Percentiles rank a stretch among this genome's conserved stretches.
Conservation (phyloP, 2,329 filamentous ascomycete species). For the Zalaria obscura region DNA sequence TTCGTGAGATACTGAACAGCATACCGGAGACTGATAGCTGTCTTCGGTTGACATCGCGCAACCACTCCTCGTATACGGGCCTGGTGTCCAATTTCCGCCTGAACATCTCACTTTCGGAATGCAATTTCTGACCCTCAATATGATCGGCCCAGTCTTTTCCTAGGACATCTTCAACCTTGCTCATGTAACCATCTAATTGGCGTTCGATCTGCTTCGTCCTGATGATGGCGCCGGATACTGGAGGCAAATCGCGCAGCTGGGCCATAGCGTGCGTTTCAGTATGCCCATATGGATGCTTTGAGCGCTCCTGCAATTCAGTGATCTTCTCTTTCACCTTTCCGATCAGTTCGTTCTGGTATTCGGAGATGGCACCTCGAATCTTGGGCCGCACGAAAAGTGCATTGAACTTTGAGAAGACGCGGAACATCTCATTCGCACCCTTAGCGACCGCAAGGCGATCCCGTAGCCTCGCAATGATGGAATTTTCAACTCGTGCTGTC, state of each 20-base stretch:
- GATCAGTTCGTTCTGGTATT: slow-evolving; percentile 96
- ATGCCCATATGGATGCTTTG: slow-evolving; percentile 97
- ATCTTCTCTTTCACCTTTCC: slow-evolving; percentile 98
- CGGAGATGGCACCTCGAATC: slow-evolving; percentile 91
- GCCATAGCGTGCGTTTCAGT: slow-evolving; percentile 98
- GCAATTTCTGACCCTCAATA: slow-evolving; percentile 84
- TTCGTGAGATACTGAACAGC: slow-evolving; percentile 77
- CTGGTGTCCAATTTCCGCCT: slow-evolving; percentile 90
- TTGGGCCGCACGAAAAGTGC: slow-evolving; percentile 97
- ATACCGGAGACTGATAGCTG: slow-evolving; percentile 86
- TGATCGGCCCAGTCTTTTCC: slow-evolving; percentile 91
- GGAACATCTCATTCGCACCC: slow-evolving; percentile 98
- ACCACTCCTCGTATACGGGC: slow-evolving; percentile 90
- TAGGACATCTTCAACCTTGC: slow-evolving; percentile 95
- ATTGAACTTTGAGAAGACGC: slow-evolving; percentile 99
- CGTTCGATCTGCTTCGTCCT: slow-evolving; percentile 96
- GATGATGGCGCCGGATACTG: slow-evolving; percentile 92
- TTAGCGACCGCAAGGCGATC: slow-evolving; percentile 91
- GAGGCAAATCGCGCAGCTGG: slow-evolving; percentile 85
- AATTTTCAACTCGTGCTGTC: slow-evolving; percentile 94
- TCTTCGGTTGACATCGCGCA: slow-evolving; percentile 74
- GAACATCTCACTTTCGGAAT: slow-evolving; percentile 84
- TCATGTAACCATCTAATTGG: slow-evolving; percentile 93
- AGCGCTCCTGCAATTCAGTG: slow-evolving; percentile 80
- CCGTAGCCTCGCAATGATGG: slow-evolving; percentile 85